Percentiles rank a stretch among this genome's conserved stretches.
Evolutionary conservation across 306 rosid genomes (phyloP).

Genomic region (Rubus idaeus): DNA sequence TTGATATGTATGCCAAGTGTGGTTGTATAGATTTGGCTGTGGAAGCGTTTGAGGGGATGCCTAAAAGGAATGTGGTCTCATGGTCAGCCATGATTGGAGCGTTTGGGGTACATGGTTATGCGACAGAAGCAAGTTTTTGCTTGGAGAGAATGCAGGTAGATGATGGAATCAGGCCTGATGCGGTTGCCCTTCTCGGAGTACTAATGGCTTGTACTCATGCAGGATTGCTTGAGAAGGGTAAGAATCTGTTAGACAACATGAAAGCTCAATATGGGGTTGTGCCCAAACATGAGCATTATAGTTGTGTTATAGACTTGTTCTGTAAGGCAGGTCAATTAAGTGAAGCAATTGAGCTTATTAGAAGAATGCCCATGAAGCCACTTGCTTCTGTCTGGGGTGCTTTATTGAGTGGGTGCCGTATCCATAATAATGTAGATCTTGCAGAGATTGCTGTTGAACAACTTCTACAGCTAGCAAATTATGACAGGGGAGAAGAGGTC

Average conservation of each 20-base stretch:
- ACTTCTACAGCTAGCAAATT: slow-evolving; percentile 32
- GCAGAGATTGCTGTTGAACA: slow-evolving; percentile 44
- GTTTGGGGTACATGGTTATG: slow-evolving; percentile 37
- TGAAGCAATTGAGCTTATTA: slow-evolving; percentile 37
- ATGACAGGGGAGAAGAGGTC: slow-evolving; percentile 32
- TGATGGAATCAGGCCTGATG: slow-evolving; percentile 42
- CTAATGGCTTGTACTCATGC: slow-evolving; percentile 42
- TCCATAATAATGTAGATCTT: slow-evolving; percentile 33
- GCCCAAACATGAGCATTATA: slow-evolving; percentile 45
- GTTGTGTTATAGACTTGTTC: slow-evolving; percentile 42
- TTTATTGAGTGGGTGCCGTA: slow-evolving; percentile 38
- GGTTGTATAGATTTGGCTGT: slow-evolving; percentile 41
- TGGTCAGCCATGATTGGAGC: slow-evolving; percentile 52
- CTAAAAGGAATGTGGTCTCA: slow-evolving; percentile 36
- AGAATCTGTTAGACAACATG: slow-evolving; percentile 32
- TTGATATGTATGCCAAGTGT: slow-evolving; percentile 51
- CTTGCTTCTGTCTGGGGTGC: slow-evolving; percentile 57
- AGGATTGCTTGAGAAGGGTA: slow-evolving; percentile 39
- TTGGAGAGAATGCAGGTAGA: slow-evolving; percentile 40
- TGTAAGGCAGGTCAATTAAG: slow-evolving; percentile 39
- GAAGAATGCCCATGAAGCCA: slow-evolving; percentile 48
- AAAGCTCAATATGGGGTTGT: slow-evolving; percentile 31
- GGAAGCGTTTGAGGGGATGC: slow-evolving; percentile 39
- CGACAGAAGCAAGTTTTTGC: slow-evolving; percentile 23
- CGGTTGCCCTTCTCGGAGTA: slow-evolving; percentile 41